A percentile compares a stretch with the other conserved stretches of the same genome.
phyloP scores from a whole-genome alignment of 2,329 filamentous ascomycete genomes.

The Aspergillus sp. region DNA sequence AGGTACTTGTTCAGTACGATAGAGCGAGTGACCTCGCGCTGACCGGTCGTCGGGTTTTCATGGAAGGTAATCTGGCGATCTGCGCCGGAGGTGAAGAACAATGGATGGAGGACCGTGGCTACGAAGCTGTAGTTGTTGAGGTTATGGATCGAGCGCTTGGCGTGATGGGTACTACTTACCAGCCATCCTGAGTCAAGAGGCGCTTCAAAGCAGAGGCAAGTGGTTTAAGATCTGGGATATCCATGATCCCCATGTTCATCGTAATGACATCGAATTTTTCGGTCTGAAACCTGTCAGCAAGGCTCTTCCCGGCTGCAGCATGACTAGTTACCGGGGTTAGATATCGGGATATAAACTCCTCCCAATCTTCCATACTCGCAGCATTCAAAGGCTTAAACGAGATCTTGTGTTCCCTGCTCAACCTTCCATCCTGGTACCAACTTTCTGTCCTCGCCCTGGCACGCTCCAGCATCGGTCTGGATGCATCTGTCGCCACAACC shows the following conservation, averaged over 20 bases:
- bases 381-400: neutral
- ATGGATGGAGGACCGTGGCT: constrained; percentile 50
- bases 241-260: constrained; percentile 54
- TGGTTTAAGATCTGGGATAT: constrained; percentile 45
- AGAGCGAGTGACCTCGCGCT: constrained; percentile 35
- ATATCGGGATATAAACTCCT: neutral
- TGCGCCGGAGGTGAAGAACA: constrained; percentile 50
- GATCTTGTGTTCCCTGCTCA: neutral
- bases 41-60: constrained; percentile 37
- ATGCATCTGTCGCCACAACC: constrained; percentile 50
- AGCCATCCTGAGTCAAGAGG: neutral
- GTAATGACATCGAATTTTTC: constrained; percentile 45
- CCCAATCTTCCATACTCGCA: neutral
- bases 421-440: neutral
- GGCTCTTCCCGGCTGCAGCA: neutral
- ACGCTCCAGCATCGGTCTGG: constrained; percentile 40
- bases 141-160: neutral
- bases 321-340: too few relatives aligned
- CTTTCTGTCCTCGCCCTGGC: constrained; percentile 25
- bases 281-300: constrained; percentile 15
- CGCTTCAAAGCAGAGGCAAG: constrained; percentile 43
- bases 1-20: neutral
- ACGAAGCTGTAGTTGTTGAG: constrained; percentile 39
- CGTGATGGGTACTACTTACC: neutral
- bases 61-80: constrained; percentile 41